Conservation (phyloP, 306 rosid species). For the Vachellia pachyceras region DNA sequence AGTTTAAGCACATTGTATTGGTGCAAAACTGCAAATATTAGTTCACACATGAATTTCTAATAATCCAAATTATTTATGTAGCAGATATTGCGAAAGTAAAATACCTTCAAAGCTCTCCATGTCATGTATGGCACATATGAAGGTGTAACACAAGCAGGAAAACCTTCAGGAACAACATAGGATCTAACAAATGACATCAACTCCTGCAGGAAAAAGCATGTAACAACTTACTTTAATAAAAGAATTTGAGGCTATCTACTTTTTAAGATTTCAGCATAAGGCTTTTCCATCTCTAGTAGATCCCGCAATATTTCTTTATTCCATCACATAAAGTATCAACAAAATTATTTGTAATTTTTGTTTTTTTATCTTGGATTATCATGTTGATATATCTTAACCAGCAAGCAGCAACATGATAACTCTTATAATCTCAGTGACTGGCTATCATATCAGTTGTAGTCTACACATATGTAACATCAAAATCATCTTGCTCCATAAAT, state of each 20-base stretch:
- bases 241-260: background rate
- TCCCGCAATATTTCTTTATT: background rate
- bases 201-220: slow-evolving; percentile 55
- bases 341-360: background rate
- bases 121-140: slow-evolving; percentile 96
- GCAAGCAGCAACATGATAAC: background rate
- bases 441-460: background rate
- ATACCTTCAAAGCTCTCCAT: slow-evolving; percentile 97
- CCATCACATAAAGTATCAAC: background rate
- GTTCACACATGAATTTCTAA: background rate
- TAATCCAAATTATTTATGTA: background rate
- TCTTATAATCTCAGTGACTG: background rate
- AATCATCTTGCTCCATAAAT: background rate
- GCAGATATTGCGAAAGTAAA: background rate
- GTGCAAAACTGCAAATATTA: background rate
- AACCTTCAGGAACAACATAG: slow-evolving; percentile 95
- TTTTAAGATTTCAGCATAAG: background rate
- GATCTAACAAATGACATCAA: slow-evolving; percentile 76
- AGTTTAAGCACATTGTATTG: background rate
- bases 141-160: slow-evolving; percentile 85
- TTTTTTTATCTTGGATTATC: background rate
- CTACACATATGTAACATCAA: background rate
- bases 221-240: background rate
- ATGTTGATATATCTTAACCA: background rate
- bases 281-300: background rate